Evolutionary conservation across 352 stramenopile genomes (phyloP).

Genomic region (Pseudoperonospora humuli): DNA sequence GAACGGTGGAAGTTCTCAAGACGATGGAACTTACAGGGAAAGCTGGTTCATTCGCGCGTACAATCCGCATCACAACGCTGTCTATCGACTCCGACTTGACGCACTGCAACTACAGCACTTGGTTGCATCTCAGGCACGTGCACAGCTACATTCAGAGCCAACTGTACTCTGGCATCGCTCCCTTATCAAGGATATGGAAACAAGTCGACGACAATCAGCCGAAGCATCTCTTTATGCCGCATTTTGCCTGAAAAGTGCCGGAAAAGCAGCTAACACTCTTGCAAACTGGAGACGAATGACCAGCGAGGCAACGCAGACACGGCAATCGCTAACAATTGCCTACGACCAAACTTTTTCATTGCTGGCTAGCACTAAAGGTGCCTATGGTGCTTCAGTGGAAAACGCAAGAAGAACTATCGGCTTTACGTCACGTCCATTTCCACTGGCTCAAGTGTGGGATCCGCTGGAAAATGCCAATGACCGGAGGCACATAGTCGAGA

Average conservation of each 20-base stretch:
- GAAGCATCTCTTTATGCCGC: conserved; percentile 12
- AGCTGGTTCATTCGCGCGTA: conserved; percentile 65
- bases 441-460: conserved; percentile 67
- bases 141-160: neutral
- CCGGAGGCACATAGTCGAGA: conserved; percentile 56
- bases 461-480: conserved; percentile 77
- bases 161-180: neutral
- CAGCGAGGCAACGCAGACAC: conserved; percentile 27
- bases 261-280: conserved; percentile 17
- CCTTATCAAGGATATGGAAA: conserved; percentile 21
- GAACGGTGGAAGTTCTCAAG: conserved; percentile 17
- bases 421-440: conserved; percentile 45
- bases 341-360: conserved; percentile 18
- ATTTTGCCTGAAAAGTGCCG: conserved; percentile 17
- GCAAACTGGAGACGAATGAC: conserved; percentile 36
- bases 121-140: conserved; percentile 7
- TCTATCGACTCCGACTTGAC: conserved; percentile 46
- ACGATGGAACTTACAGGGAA: conserved; percentile 6
- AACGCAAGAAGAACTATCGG: conserved; percentile 42
- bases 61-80: conserved; percentile 38
- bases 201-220: conserved; percentile 8
- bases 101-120: conserved; percentile 40
- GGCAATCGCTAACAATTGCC: conserved; percentile 24
- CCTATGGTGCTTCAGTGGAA: conserved; percentile 20
- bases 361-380: conserved; percentile 16